phyloP scores from a whole-genome alignment of 2,329 filamentous ascomycete genomes.

The Xylariaceae sp. region DNA sequence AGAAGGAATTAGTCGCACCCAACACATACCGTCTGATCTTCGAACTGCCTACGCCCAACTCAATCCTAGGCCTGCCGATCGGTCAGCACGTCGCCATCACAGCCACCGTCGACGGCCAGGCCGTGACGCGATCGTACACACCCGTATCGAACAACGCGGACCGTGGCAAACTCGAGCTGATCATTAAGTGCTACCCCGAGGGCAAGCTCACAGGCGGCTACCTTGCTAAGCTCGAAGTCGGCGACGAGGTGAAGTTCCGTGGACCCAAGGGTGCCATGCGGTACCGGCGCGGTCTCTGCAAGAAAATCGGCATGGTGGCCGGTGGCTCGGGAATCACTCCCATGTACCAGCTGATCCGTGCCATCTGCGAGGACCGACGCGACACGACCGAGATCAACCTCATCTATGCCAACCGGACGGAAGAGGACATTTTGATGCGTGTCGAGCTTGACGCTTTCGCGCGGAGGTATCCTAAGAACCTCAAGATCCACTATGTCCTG shows the following conservation, averaged over 20 bases:
- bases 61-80: slow-evolving; percentile 49
- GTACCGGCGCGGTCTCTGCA: slow-evolving; percentile 40
- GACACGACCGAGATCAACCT: slow-evolving; percentile 54
- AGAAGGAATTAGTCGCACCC: slow-evolving; percentile 38
- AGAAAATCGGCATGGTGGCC: slow-evolving; percentile 50
- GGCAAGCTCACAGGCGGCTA: slow-evolving; percentile 47
- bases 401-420: slow-evolving; percentile 54
- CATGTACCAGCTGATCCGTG: slow-evolving; percentile 58
- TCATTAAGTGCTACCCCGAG: slow-evolving; percentile 48
- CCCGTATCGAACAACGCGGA: slow-evolving; percentile 48
- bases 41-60: slow-evolving; percentile 39
- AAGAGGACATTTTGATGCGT: slow-evolving; percentile 55
- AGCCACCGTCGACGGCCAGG: slow-evolving; percentile 41
- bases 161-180: slow-evolving; percentile 44
- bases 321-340: slow-evolving; percentile 50
- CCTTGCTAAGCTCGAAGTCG: slow-evolving; percentile 42
- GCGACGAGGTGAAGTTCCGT: slow-evolving; percentile 47
- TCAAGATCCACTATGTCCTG: slow-evolving; percentile 53
- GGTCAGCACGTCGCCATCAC: slow-evolving; percentile 53
- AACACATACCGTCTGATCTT: slow-evolving; percentile 45
- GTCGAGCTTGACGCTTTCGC: slow-evolving; percentile 52
- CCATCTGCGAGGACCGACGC: slow-evolving; percentile 55
- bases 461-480: slow-evolving; percentile 45
- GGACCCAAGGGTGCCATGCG: slow-evolving; percentile 54
- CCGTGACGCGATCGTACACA: slow-evolving; percentile 49